These are phyloP conservation scores for Phialophora macrospora DNA, from an alignment of 2,329 filamentous ascomycete species.

Conservation along the genomic window DNA sequence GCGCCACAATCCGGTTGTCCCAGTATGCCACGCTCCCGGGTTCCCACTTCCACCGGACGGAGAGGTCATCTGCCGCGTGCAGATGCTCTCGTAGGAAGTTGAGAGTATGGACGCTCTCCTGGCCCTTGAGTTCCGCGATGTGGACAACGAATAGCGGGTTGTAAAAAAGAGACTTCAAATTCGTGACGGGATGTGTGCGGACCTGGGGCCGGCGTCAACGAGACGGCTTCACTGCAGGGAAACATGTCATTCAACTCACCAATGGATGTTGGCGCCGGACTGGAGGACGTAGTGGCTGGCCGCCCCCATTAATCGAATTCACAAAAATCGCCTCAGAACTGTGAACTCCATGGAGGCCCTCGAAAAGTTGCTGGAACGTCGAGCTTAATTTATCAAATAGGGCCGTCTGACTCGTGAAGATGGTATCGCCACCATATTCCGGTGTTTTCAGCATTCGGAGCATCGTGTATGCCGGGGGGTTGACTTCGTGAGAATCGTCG, in stretches of 20 bases:
- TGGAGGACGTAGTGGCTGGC: constrained; percentile 33
- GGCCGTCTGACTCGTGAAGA: constrained; percentile 38
- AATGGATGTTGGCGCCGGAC: constrained; percentile 34
- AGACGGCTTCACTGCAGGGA: background rate
- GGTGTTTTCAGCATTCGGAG: constrained; percentile 36
- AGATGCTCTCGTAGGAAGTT: constrained; percentile 38
- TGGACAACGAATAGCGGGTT: constrained; percentile 37
- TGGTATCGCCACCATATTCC: constrained; percentile 37
- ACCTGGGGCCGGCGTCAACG: constrained; percentile 20
- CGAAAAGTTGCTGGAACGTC: constrained; percentile 37
- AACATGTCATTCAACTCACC: constrained; percentile 13
- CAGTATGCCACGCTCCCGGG: constrained; percentile 35
- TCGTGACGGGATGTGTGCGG: constrained; percentile 40
- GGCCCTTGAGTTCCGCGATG: constrained; percentile 38
- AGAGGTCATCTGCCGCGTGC: constrained; percentile 35
- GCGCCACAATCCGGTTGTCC: constrained; percentile 38
- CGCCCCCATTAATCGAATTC: constrained; percentile 35
- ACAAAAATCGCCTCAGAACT: constrained; percentile 36
- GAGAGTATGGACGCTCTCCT: constrained; percentile 36
- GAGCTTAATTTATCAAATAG: constrained; percentile 40
- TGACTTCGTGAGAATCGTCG: constrained; percentile 40
- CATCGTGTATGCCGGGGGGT: constrained; percentile 39
- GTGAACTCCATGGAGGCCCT: constrained; percentile 38
- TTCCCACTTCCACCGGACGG: constrained; percentile 35
- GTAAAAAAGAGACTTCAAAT: constrained; percentile 37